phyloP scores from a whole-genome alignment of 75 land plant genomes.

The Selaginella tamariscina region DNA sequence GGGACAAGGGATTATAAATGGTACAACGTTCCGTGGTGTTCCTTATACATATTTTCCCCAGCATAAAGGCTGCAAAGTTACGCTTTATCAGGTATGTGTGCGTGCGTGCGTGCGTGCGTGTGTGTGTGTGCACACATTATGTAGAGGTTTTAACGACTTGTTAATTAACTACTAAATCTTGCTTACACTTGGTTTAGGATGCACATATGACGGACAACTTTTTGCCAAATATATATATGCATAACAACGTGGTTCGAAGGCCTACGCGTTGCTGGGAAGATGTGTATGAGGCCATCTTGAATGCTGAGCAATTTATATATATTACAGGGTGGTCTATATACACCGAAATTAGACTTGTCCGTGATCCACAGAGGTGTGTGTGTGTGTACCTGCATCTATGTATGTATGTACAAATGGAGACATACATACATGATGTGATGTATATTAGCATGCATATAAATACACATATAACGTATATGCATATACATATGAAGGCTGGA shows the following conservation, averaged over 20 bases:
- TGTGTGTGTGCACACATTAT: too few species aligned
- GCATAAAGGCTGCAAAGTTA: constrained; percentile 68
- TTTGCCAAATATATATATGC: constrained; percentile 52
- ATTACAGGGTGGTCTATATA: constrained; percentile 2
- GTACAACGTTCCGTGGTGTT: constrained; percentile 60
- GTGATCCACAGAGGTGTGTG: too few species aligned
- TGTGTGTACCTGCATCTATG: too few species aligned
- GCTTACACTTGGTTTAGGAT: too few species aligned
- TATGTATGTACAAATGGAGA: too few species aligned
- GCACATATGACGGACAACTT: constrained; percentile 70
- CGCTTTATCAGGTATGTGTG: constrained; percentile 76
- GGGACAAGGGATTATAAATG: constrained; percentile 39
- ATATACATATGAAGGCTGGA: too few species aligned
- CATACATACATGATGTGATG: too few species aligned
- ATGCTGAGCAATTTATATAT: constrained; percentile 7
- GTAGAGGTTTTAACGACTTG: too few species aligned
- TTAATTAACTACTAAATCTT: too few species aligned
- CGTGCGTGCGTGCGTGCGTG: too few species aligned
- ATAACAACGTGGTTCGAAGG: constrained; percentile 38
- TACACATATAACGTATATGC: too few species aligned
- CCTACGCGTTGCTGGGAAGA: constrained; percentile 45
- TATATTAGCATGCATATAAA: too few species aligned
- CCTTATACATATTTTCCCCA: constrained; percentile 71
- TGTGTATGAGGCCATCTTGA: constrained; percentile 15
- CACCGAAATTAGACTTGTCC: background rate